Base-by-base conservation (phyloP, 495 filamentous ascomycete genomes). In the Aspergillus sparsus region DNA sequence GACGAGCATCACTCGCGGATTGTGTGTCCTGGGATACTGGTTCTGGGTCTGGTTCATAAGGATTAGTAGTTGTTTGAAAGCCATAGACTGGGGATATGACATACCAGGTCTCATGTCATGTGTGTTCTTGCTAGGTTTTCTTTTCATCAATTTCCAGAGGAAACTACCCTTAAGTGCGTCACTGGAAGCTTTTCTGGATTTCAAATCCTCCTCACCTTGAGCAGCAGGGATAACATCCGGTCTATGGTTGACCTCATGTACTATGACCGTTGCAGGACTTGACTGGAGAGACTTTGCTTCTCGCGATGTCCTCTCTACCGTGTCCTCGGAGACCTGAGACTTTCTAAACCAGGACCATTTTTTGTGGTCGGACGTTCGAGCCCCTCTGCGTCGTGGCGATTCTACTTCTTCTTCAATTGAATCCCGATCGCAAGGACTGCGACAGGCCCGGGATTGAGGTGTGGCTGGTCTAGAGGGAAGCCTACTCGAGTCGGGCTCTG, bases 271-370 rank as follows among this genome's bases (percentile, higher is more conserved):
- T 2, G 57, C 71, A 15, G 60, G 61, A 21, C 64, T 71, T 1
- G 71, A 66, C 9, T 68, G 64, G 4, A 73, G 58, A 5, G 63
- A 64, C 21, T 62, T 60, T 3, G 16, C 21, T 7, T 68, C 62
- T 57, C 64, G 70, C 9, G 49, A 45, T 8, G 58, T 36, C 16
- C 65, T 64, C 10, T 53, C n/a, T 7, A 59, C 59, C 5, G 68
- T 53, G 6, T 68, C 71, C 1, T 71, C 71, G 6, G 68, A 69
- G 1, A 72, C 68, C 36, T 83, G 83, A 5, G 80, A 80, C 32
- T 84, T 81, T 51, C 80, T 86, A 67, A 90, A 88, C 87, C 87
- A 91, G 2, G 81, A 82, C 62, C 83, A 80, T 41, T 83, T 88
- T 70, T 87, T 88, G 45, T 58, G 56, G 41, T 81, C 70, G 2